A percentile compares a stretch with the other conserved stretches of the same genome.
phyloP scores from a whole-genome alignment of 2,329 filamentous ascomycete genomes.

The Karstenula rhodostoma region DNA sequence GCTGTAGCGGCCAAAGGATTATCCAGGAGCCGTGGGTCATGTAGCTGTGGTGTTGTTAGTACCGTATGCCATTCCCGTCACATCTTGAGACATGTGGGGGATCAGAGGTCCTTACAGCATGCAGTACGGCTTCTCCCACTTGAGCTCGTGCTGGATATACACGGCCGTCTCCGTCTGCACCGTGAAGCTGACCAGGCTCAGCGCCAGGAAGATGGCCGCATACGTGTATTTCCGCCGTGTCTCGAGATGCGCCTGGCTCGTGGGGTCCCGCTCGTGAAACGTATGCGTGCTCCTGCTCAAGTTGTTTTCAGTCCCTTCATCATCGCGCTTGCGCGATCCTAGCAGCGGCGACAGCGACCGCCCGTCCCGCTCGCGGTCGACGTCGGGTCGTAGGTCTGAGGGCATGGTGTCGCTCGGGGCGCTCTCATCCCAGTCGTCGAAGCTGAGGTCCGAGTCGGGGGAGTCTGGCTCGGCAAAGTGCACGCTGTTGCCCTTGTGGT shows the following conservation, averaged over 20 bases:
- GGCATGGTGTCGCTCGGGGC: slow-evolving; percentile 52
- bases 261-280: slow-evolving; percentile 81
- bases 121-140: slow-evolving; percentile 99
- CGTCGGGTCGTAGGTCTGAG: slow-evolving; percentile 56
- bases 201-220: slow-evolving; percentile 80
- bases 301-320: slow-evolving; percentile 49
- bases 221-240: slow-evolving; percentile 86
- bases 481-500: slow-evolving; percentile 13
- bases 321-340: slow-evolving; percentile 47
- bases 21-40: slow-evolving; percentile 95
- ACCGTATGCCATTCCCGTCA: not conserved
- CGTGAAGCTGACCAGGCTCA: slow-evolving; percentile 88
- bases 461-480: slow-evolving; percentile 29
- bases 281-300: slow-evolving; percentile 68
- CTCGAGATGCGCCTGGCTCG: slow-evolving; percentile 67
- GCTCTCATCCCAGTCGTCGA: slow-evolving; percentile 57
- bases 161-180: slow-evolving; percentile 95
- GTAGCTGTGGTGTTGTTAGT: slow-evolving; percentile 60
- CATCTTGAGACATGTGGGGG: not conserved
- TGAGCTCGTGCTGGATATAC: slow-evolving; percentile 89
- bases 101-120: slow-evolving; percentile 78
- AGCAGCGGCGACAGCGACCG: slow-evolving; percentile 63
- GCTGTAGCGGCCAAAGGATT: slow-evolving; percentile 85
- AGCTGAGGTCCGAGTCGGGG: slow-evolving; percentile 47
- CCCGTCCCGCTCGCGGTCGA: slow-evolving; percentile 49